These are phyloP conservation scores for Coemansia sp. DNA, from an alignment of 192 early-diverging fungal genomes.

Conservation along the genomic window DNA sequence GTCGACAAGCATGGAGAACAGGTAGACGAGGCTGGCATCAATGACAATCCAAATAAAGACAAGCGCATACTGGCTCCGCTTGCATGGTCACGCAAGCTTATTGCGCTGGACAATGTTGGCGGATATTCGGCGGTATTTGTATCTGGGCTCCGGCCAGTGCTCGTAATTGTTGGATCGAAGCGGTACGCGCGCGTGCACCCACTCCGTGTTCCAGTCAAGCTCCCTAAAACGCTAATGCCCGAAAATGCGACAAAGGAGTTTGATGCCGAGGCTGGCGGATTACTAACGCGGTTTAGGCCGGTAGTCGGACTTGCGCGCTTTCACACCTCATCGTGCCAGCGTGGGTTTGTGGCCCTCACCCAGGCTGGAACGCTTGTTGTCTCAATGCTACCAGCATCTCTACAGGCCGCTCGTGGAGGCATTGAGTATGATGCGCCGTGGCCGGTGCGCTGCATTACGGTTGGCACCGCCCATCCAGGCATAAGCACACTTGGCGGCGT, in stretches of 20 bases:
- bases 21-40: not conserved
- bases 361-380: constrained; percentile 45
- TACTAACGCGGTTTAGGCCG: constrained; percentile 21
- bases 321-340: constrained; percentile 36
- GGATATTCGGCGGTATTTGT: constrained; percentile 45
- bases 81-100: constrained; percentile 25
- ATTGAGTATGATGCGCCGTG: constrained; percentile 51
- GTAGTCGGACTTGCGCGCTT: constrained; percentile 40
- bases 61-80: not conserved
- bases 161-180: constrained; percentile 41
- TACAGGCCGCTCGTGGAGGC: constrained; percentile 24
- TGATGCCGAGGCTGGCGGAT: constrained; percentile 28
- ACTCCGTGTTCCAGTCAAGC: constrained; percentile 20
- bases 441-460: constrained; percentile 46
- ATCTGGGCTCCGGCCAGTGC: constrained; percentile 24
- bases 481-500: constrained; percentile 63
- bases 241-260: constrained; percentile 6
- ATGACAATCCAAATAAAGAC: not conserved
- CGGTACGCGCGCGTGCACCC: constrained; percentile 50
- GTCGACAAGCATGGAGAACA: not conserved
- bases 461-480: constrained; percentile 42
- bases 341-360: constrained; percentile 45
- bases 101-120: constrained; percentile 39
- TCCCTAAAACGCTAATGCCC: constrained; percentile 25
- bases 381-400: constrained; percentile 21